These are phyloP conservation scores for Nakazawaea wickerhamii DNA, from an alignment of 805 yeast genomes.

Conservation along the genomic window DNA sequence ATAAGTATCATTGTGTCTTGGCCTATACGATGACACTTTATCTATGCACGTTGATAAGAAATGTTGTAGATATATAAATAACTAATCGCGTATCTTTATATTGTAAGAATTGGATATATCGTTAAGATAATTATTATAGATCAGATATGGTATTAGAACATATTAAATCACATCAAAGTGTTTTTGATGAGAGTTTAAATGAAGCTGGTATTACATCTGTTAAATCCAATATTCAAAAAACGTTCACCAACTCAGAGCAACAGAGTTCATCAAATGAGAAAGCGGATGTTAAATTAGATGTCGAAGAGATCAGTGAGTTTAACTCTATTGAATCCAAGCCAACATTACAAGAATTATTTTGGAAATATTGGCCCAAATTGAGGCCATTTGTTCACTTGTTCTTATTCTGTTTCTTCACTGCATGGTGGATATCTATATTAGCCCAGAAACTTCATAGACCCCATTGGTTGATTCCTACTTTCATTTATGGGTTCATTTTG, in stretches of 20 bases:
- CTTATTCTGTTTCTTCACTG: constrained; percentile 26
- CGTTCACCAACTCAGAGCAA: neutral
- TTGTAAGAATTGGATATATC: no score
- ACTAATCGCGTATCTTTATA: neutral
- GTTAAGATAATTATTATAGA: no score
- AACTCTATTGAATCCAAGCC: neutral
- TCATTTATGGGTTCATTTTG: constrained; percentile 36
- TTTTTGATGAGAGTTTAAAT: constrained; percentile 2
- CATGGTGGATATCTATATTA: constrained; percentile 41
- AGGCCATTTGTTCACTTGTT: constrained; percentile 14
- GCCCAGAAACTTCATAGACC: constrained; percentile 36
- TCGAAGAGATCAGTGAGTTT: constrained; percentile 5
- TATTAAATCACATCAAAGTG: constrained; percentile 1
- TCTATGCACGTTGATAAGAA: no score
- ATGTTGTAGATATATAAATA: no score
- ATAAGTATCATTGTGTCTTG: no score
- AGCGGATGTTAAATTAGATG: neutral
- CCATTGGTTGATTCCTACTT: constrained; percentile 43
- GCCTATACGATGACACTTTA: no score
- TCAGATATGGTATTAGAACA: constrained; percentile 9
- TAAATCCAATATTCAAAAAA: neutral
- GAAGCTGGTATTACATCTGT: neutral
- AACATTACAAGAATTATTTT: neutral
- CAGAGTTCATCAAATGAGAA: neutral
- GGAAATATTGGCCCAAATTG: constrained; percentile 1